Percentiles rank a stretch among this genome's conserved stretches.
Conservation (phyloP, 2,329 filamentous ascomycete genomes). For the Fusarium redolens region DNA sequence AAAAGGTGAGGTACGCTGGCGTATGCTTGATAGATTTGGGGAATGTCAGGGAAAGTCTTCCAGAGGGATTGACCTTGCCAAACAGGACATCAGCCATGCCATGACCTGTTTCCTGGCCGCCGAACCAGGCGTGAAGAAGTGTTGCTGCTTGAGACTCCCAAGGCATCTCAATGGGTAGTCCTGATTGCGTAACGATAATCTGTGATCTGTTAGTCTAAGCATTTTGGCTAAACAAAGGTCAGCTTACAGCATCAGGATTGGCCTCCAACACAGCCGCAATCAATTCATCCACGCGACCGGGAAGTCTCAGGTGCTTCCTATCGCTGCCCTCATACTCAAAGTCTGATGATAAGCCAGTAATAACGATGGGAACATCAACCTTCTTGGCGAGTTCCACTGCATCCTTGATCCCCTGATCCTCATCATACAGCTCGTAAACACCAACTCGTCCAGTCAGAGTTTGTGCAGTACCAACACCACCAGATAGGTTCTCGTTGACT, state of each 20-base stretch:
- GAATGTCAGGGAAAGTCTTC: constrained; percentile 75
- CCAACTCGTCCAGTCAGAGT: constrained; percentile 36
- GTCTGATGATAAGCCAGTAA: constrained; percentile 65
- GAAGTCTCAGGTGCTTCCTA: constrained; percentile 75
- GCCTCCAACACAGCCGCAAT: constrained; percentile 65
- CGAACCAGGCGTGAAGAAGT: constrained; percentile 44
- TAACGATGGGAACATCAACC: constrained; percentile 66
- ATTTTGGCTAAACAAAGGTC: no score
- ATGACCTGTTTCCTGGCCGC: constrained; percentile 43
- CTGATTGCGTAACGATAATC: constrained; percentile 47
- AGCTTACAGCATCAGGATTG: constrained; percentile 69
- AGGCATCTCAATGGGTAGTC: constrained; percentile 62
- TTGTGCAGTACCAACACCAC: constrained; percentile 38
- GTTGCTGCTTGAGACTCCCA: constrained; percentile 49
- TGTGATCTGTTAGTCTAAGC: neutral
- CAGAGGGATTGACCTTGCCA: constrained; percentile 48
- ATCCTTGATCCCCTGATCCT: constrained; percentile 49
- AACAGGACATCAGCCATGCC: constrained; percentile 45
- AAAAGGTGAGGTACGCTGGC: constrained; percentile 75
- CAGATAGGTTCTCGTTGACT: constrained; percentile 36
- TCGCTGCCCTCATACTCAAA: constrained; percentile 67
- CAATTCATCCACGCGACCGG: constrained; percentile 67
- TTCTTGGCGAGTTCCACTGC: constrained; percentile 39
- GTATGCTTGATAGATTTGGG: constrained; percentile 72
- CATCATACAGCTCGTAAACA: constrained; percentile 32